A percentile compares a stretch with the other conserved stretches of the same genome.
Conservation (phyloP, 2,329 filamentous ascomycete species). For the Xylariaceae sp. region DNA sequence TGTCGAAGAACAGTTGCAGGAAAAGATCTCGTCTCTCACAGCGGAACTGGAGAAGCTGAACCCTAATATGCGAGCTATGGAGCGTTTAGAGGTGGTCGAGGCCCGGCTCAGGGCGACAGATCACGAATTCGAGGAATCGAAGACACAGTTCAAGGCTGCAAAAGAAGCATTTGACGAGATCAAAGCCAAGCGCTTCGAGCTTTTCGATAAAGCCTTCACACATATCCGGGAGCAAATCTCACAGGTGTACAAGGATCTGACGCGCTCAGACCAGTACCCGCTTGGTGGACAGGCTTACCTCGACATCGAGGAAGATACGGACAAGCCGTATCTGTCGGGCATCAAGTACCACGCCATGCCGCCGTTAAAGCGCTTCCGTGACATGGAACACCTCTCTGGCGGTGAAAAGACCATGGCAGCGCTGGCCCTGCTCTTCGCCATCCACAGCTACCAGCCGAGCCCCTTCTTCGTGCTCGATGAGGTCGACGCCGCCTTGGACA, state of each 20-base stretch:
- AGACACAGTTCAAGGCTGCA: slow-evolving; percentile 73
- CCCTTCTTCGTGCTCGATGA: slow-evolving; percentile 99
- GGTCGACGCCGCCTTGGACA: slow-evolving; percentile 97
- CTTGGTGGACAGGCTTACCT: slow-evolving; percentile 90
- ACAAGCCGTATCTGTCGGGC: slow-evolving; percentile 92
- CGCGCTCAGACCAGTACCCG: slow-evolving; percentile 86
- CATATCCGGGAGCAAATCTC: slow-evolving; percentile 96
- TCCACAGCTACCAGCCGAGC: slow-evolving; percentile 93
- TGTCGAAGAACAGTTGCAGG: slow-evolving; percentile 76
- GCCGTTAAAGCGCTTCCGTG: slow-evolving; percentile 94
- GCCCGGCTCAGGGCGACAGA: slow-evolving; percentile 83
- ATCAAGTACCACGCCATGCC: slow-evolving; percentile 99
- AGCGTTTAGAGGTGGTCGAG: slow-evolving; percentile 87
- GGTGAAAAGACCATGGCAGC: slow-evolving; percentile 99
- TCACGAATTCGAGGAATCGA: slow-evolving; percentile 86
- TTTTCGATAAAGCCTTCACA: slow-evolving; percentile 93
- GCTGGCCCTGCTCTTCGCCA: slow-evolving; percentile 92
- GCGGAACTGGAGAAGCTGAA: slow-evolving; percentile 91
- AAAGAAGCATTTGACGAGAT: slow-evolving; percentile 85
- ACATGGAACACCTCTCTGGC: slow-evolving; percentile 98
- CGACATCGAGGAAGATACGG: slow-evolving; percentile 91
- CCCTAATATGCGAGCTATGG: slow-evolving; percentile 94
- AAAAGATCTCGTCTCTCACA: slow-evolving; percentile 77
- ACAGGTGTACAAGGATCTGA: slow-evolving; percentile 93
- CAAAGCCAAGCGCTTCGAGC: slow-evolving; percentile 81